These are phyloP conservation scores for Malassezia nana DNA, from an alignment of 1,284 basidiomycete species.

Conservation along the genomic window DNA sequence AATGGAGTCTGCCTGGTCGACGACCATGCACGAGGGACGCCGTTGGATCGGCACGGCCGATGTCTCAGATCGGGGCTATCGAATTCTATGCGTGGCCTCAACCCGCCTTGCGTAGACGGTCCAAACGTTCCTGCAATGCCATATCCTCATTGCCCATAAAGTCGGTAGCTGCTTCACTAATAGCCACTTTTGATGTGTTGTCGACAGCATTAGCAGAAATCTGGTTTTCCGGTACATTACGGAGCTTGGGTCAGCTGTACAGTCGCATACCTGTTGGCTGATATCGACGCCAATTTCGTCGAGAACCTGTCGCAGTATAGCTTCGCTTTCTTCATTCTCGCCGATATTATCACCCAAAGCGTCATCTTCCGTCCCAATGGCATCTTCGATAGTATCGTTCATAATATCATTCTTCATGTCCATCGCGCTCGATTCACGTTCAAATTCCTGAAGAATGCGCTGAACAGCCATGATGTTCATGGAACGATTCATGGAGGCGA, in stretches of 20 bases:
- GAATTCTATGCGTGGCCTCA: not conserved
- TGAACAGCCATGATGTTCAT: constrained; percentile 91
- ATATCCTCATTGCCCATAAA: constrained; percentile 35
- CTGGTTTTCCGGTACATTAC: constrained; percentile 30
- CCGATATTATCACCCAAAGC: constrained; percentile 53
- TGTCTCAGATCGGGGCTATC: not conserved
- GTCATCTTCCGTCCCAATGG: constrained; percentile 79
- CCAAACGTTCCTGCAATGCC: constrained; percentile 42
- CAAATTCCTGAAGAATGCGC: constrained; percentile 94
- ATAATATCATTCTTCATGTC: constrained; percentile 99
- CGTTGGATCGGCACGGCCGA: not conserved
- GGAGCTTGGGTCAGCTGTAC: constrained; percentile 26
- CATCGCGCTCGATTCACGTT: constrained; percentile 93
- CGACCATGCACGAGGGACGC: not conserved
- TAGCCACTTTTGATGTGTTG: constrained; percentile 31
- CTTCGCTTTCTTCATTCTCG: constrained; percentile 83
- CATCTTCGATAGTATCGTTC: constrained; percentile 95
- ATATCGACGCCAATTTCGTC: constrained; percentile 93
- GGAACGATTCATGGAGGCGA: constrained; percentile 93
- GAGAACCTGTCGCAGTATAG: constrained; percentile 87
- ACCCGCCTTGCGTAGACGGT: constrained; percentile 26
- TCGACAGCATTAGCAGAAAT: constrained; percentile 20
- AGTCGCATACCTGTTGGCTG: constrained; percentile 68
- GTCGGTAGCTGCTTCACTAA: constrained; percentile 31
- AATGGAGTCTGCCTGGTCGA: not conserved